These are phyloP conservation scores for Iberis pinnata DNA, from an alignment of 345 rosid species.

Conservation along the genomic window DNA sequence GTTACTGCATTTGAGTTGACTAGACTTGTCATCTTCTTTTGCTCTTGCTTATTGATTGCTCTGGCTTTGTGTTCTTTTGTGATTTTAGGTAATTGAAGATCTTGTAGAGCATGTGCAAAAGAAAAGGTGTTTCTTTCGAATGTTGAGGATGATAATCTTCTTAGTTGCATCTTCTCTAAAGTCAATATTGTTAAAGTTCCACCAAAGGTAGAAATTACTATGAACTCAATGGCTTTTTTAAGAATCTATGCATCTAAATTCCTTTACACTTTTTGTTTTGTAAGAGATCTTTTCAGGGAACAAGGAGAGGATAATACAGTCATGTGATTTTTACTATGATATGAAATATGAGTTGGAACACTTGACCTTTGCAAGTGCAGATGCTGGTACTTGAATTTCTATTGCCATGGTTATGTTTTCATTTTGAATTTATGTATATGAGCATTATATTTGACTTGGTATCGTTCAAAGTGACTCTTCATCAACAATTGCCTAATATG, in stretches of 20 bases:
- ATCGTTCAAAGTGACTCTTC: too few relatives aligned
- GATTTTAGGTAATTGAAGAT: constrained; percentile 13
- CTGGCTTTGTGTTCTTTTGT: not conserved
- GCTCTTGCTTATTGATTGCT: not conserved
- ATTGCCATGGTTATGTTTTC: too few relatives aligned
- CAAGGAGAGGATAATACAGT: constrained; percentile 16
- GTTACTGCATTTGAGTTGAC: too few relatives aligned
- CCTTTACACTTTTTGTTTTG: not conserved
- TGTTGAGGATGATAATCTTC: constrained; percentile 38
- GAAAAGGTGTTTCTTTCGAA: constrained; percentile 39
- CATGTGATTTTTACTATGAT: constrained; percentile 33
- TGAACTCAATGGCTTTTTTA: too few relatives aligned
- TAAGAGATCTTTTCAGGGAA: constrained; percentile 18
- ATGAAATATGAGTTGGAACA: constrained; percentile 32
- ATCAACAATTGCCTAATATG: too few relatives aligned
- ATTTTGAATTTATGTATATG: not conserved
- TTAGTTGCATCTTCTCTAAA: constrained; percentile 29
- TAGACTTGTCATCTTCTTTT: too few relatives aligned
- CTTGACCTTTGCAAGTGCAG: constrained; percentile 29
- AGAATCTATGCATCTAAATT: not conserved
- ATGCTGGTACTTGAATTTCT: not conserved
- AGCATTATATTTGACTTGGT: not conserved
- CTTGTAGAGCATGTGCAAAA: constrained; percentile 18
- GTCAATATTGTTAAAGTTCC: constrained; percentile 26
- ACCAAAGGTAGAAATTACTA: constrained; percentile 35